These are phyloP conservation scores for Neofusicoccum kwambonambiense DNA, from an alignment of 2,329 filamentous ascomycete genomes.

Conservation along the genomic window DNA sequence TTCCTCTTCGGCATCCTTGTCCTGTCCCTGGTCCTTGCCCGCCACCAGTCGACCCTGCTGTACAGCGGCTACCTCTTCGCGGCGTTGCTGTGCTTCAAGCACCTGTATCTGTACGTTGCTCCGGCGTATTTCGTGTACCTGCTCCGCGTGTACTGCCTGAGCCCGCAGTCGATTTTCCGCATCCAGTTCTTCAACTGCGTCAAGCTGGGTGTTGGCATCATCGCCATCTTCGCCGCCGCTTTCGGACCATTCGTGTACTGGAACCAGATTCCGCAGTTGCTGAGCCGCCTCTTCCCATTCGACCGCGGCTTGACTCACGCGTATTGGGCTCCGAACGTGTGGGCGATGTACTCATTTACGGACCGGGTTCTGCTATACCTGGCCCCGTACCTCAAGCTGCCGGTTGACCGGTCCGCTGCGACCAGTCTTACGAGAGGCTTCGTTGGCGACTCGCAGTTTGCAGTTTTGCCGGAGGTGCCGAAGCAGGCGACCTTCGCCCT, in stretches of 20 bases:
- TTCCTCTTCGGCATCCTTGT: conserved; percentile 91
- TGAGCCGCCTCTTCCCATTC: conserved; percentile 88
- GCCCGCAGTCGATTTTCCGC: conserved; percentile 70
- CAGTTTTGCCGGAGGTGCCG: conserved; percentile 83
- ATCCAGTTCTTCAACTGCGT: conserved; percentile 76
- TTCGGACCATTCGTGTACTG: conserved; percentile 85
- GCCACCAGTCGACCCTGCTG: conserved; percentile 71
- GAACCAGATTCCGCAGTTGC: conserved; percentile 79
- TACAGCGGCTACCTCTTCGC: conserved; percentile 82
- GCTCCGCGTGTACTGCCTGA: conserved; percentile 84
- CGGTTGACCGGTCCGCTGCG: conserved; percentile 71
- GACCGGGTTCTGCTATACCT: conserved; percentile 81
- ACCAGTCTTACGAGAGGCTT: conserved; percentile 89
- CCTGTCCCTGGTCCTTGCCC: conserved; percentile 79
- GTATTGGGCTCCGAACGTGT: conserved; percentile 97
- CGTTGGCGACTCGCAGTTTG: conserved; percentile 91
- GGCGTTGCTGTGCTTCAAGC: conserved; percentile 85
- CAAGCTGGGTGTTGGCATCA: conserved; percentile 76
- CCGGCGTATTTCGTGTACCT: conserved; percentile 95
- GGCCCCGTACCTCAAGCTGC: conserved; percentile 75
- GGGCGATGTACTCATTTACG: conserved; percentile 92
- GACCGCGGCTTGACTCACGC: conserved; percentile 91
- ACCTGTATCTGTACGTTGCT: conserved; percentile 95
- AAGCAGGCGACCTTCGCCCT: conserved; percentile 77
- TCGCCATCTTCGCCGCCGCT: conserved; percentile 70